These are phyloP conservation scores for Cercospora sojina DNA, from an alignment of 2,329 filamentous ascomycete species.

Conservation along the genomic window DNA sequence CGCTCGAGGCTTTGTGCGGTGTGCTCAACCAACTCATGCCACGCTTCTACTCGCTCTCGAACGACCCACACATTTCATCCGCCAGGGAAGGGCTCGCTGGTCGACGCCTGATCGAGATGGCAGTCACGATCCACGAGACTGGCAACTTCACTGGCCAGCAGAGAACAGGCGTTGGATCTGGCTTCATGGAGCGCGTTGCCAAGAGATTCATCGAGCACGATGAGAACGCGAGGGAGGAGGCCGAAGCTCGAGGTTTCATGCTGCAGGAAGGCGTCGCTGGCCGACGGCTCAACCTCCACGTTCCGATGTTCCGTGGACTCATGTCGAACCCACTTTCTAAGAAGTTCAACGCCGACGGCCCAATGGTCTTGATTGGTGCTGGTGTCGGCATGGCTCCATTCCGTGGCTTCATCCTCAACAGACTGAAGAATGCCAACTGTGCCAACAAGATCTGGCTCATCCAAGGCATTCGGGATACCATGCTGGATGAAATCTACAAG, in stretches of 20 bases:
- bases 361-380: slow-evolving; percentile 95
- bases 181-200: slow-evolving; percentile 87
- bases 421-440: slow-evolving; percentile 90
- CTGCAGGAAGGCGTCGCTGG: slow-evolving; percentile 39
- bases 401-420: slow-evolving; percentile 92
- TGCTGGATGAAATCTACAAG: slow-evolving; percentile 93
- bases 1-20: slow-evolving; percentile 76
- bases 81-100: slow-evolving; percentile 66
- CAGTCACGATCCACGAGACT: slow-evolving; percentile 91
- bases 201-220: slow-evolving; percentile 68
- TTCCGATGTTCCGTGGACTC: slow-evolving; percentile 97
- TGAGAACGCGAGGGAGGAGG: slow-evolving; percentile 53
- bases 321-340: slow-evolving; percentile 95
- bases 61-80: slow-evolving; percentile 82
- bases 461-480: slow-evolving; percentile 88
- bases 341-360: slow-evolving; percentile 88
- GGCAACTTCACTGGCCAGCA: slow-evolving; percentile 66
- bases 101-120: slow-evolving; percentile 85
- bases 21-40: slow-evolving; percentile 89
- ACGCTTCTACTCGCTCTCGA: slow-evolving; percentile 96
- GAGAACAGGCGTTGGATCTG: slow-evolving; percentile 84
- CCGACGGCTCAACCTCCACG: slow-evolving; percentile 60
- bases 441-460: slow-evolving; percentile 98
- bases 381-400: slow-evolving; percentile 97
- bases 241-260: slow-evolving; percentile 44